These are phyloP conservation scores for Irpex sp. DNA, from an alignment of 1,284 basidiomycete species.

Conservation along the genomic window DNA sequence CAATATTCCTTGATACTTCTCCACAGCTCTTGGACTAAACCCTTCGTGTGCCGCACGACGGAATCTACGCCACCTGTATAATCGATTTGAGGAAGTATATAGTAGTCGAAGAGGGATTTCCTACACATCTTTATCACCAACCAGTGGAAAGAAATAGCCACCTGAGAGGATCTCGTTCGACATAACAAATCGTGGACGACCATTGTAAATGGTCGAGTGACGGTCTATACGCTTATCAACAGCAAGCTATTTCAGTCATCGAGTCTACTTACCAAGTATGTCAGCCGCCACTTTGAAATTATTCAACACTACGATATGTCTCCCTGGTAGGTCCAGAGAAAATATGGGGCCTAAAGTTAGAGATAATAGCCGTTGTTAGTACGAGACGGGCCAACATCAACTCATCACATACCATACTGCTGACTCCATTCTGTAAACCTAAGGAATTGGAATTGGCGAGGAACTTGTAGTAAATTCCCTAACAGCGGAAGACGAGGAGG, in stretches of 20 bases:
- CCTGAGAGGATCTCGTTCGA: background rate
- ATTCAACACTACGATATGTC: background rate
- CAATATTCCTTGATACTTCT: background rate
- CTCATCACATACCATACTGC: background rate
- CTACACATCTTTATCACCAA: background rate
- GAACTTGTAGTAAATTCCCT: background rate
- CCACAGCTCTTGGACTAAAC: constrained; percentile 5
- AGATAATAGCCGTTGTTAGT: background rate
- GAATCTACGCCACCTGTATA: constrained; percentile 10
- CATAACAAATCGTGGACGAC: background rate
- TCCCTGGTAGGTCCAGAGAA: background rate
- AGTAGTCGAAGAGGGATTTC: background rate
- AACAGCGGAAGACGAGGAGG: background rate
- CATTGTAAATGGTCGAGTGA: background rate
- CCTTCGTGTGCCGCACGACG: constrained; percentile 11
- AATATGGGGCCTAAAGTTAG: background rate
- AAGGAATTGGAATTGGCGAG: background rate
- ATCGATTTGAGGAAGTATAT: background rate
- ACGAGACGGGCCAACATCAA: background rate
- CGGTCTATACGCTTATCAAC: background rate
- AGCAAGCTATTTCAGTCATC: background rate
- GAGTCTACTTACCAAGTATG: background rate
- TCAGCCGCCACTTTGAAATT: background rate
- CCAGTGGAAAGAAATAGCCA: background rate
- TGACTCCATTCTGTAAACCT: background rate